phyloP scores from a whole-genome alignment of 495 filamentous ascomycete species.

The Annulohypoxylon bovei region DNA sequence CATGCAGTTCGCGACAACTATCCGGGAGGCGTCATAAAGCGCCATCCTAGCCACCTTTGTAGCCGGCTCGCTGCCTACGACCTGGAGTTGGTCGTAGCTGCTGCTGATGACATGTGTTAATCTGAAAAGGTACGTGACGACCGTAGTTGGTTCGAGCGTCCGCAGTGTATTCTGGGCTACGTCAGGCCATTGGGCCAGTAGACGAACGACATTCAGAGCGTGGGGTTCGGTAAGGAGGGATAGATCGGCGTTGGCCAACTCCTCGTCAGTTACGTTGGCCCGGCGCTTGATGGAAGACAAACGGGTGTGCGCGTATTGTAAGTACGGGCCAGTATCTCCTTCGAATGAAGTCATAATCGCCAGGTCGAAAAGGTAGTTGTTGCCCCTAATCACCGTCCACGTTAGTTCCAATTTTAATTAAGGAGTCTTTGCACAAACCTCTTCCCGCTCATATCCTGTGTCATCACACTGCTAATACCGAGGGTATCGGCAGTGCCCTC shows the following conservation, averaged over 20 bases:
- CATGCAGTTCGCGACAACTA: slow-evolving; percentile 87
- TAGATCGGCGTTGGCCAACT: slow-evolving; percentile 66
- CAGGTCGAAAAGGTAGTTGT: slow-evolving; percentile 72
- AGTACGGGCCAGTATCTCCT: slow-evolving; percentile 74
- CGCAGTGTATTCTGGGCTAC: slow-evolving; percentile 70
- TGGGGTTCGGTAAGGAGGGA: slow-evolving; percentile 67
- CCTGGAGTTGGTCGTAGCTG: slow-evolving; percentile 82
- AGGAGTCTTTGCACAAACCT: slow-evolving; percentile 51
- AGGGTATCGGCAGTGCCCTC: slow-evolving; percentile 65
- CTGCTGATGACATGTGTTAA: slow-evolving; percentile 88
- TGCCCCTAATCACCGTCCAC: slow-evolving; percentile 55
- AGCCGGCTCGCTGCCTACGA: slow-evolving; percentile 76
- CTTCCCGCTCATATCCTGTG: slow-evolving; percentile 74
- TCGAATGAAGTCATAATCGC: slow-evolving; percentile 75
- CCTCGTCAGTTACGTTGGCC: slow-evolving; percentile 60
- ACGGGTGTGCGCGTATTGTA: slow-evolving; percentile 75
- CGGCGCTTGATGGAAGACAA: slow-evolving; percentile 69
- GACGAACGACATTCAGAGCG: slow-evolving; percentile 67
- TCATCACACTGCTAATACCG: slow-evolving; percentile 70
- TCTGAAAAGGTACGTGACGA: slow-evolving; percentile 86
- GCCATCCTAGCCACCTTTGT: slow-evolving; percentile 82
- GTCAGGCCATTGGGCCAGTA: slow-evolving; percentile 72
- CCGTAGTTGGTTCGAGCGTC: slow-evolving; percentile 71
- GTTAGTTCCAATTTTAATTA: not conserved
- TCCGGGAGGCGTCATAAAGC: slow-evolving; percentile 80